Evolutionary conservation across 1,284 basidiomycete species (phyloP), one percentile per base, ranked within the genome.

Genomic region (Ustilago tritici): DNA sequence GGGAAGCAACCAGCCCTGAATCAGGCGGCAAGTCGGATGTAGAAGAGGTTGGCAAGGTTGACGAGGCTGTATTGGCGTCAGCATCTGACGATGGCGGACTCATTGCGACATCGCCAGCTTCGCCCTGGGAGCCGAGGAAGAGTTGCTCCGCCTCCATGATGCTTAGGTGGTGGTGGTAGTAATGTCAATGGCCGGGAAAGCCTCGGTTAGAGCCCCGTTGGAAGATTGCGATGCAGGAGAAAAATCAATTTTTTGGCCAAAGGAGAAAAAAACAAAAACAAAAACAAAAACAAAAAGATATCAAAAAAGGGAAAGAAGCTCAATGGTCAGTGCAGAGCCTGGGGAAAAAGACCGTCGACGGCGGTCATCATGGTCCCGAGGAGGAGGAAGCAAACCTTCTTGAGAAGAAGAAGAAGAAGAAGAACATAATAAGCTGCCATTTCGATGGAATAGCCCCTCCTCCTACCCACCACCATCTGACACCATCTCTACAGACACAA

Each of bases 1-100:
- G 59, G 2, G 83, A 82, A 11, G 81, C 79, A n/a, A 82, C 77
- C 32, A 82, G 66, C 43, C 76, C 70, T 23, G 75, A 77, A 15
- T 77, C 75, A 15, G 75, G 75, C 55, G 75, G 75, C n/a, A 73
- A 67, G 28, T 73, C 57, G 4, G 62, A 56, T 4, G 65, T 38
- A 2, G 69, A 58, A 0, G 69, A 71, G 4, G 65, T 64, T 14
- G 65, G 69, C 6, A 76, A 58, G 7, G 65, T 68, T 11, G 61
- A 19, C 11, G 56, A 38, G 11, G 61, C 10, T 23, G 52, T 12
- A 31, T 55, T 35, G 19, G 55, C 53, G 8, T 49, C 38, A 17
- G 19, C 64, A 23, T 43, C 49, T 11, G 56, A 28, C 15, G 56
- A 5, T 2, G 58, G 49, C 19, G 14, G 46, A 7, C 55, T 59